These are phyloP conservation scores for Salix brachista DNA, from an alignment of 345 rosid species.

Conservation along the genomic window DNA sequence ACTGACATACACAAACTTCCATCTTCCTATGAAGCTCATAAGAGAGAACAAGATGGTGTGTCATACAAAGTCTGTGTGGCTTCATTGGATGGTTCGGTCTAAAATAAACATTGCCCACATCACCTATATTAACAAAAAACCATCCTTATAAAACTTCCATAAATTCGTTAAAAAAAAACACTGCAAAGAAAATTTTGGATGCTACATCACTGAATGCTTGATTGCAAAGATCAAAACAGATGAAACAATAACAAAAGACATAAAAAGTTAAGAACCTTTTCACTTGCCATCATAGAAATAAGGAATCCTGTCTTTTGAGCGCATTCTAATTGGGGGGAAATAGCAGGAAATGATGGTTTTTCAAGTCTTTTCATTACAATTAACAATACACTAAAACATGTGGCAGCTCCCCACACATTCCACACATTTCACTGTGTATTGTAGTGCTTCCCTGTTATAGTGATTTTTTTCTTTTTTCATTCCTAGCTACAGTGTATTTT, in stretches of 20 bases:
- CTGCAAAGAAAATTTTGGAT: neutral
- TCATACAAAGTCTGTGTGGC: conserved; percentile 96
- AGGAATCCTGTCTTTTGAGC: conserved; percentile 79
- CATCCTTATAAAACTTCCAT: neutral
- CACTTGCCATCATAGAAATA: conserved; percentile 83
- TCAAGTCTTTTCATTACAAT: neutral
- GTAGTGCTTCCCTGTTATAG: no score
- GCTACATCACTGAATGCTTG: neutral
- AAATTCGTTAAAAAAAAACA: neutral
- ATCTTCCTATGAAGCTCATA: conserved; percentile 91
- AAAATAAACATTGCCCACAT: conserved; percentile 89
- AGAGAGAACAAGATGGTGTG: conserved; percentile 93
- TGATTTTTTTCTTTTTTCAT: no score
- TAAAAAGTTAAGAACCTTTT: neutral
- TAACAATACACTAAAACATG: no score
- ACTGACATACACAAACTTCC: conserved; percentile 74
- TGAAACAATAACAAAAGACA: neutral
- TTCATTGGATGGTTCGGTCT: conserved; percentile 98
- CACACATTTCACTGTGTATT: no score
- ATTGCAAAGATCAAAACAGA: neutral
- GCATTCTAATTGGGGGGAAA: conserved; percentile 33
- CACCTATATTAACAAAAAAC: conserved; percentile 48
- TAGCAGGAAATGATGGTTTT: neutral
- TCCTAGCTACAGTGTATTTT: no score
- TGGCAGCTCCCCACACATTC: no score